phyloP scores from a whole-genome alignment of 2,329 filamentous ascomycete species.

The Verticillium albo-atrum region DNA sequence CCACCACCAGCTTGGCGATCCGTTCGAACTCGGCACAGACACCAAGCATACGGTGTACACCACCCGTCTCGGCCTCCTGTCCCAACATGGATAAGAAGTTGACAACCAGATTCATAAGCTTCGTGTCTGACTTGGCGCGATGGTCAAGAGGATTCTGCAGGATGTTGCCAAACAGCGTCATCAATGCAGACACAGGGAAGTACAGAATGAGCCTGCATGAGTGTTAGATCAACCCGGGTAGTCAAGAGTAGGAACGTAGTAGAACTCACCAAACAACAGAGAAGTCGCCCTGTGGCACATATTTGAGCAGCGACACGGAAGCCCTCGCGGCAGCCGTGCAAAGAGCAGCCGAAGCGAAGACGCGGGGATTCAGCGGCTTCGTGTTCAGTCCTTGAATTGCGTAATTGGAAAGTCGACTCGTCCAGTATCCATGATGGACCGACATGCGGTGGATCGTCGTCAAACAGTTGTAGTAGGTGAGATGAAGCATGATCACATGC shows the following conservation, averaged over 20 bases:
- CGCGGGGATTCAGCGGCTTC: conserved; percentile 82
- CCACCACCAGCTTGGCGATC: conserved; percentile 85
- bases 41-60: conserved; percentile 87
- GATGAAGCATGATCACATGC: conserved; percentile 90
- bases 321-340: conserved; percentile 91
- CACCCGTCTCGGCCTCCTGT: conserved; percentile 84
- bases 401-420: conserved; percentile 87
- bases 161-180: conserved; percentile 94
- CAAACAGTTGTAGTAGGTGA: conserved; percentile 95
- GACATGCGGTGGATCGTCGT: conserved; percentile 99
- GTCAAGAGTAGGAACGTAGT: conserved; percentile 5
- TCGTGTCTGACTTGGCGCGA: conserved; percentile 80
- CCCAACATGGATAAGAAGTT: conserved; percentile 86
- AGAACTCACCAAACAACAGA: conserved; percentile 82
- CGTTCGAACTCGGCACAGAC: conserved; percentile 96
- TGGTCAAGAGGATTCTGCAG: conserved; percentile 91
- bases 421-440: conserved; percentile 97
- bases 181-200: conserved; percentile 90
- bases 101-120: conserved; percentile 88
- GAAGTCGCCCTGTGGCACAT: conserved; percentile 92
- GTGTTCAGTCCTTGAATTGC: conserved; percentile 93
- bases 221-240: conserved; percentile 17
- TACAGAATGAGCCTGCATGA: conserved; percentile 75
- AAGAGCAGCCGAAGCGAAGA: conserved; percentile 89
- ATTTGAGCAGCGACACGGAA: conserved; percentile 90